These are phyloP conservation scores for Selaginella moellendorffii DNA, from an alignment of 75 land plant species.

Conservation along the genomic window DNA sequence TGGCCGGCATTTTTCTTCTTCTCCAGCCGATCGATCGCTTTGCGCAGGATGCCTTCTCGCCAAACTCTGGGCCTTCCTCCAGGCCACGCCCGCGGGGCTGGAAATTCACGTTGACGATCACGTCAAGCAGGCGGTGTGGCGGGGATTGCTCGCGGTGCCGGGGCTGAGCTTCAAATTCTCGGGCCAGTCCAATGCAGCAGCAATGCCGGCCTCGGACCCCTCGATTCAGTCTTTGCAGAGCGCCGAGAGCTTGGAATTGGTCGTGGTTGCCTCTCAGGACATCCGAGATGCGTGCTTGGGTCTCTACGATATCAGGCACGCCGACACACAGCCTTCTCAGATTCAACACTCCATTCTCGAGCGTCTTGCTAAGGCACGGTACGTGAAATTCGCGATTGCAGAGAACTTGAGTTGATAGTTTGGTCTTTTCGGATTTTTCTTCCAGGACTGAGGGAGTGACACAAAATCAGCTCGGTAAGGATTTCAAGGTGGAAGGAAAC, in stretches of 20 bases:
- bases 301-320: constrained; percentile 37
- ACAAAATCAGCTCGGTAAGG: constrained; percentile 66
- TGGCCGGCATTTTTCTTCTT: no score
- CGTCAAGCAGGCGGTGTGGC: background rate
- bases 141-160: background rate
- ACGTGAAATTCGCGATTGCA: no score
- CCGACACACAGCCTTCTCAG: constrained; percentile 33
- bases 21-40: no score
- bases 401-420: no score
- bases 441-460: constrained; percentile 83
- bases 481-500: constrained; percentile 60
- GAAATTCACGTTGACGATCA: constrained; percentile 29
- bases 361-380: constrained; percentile 75
- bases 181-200: background rate
- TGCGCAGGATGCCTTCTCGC: constrained; percentile 30
- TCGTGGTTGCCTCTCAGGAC: background rate
- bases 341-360: constrained; percentile 47
- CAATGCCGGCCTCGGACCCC: background rate
- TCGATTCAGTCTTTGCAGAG: background rate
- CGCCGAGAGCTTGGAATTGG: constrained; percentile 20
- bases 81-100: constrained; percentile 17
- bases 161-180: background rate
- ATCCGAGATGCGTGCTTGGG: constrained; percentile 68
- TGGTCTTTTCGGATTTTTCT: background rate
- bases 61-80: constrained; percentile 44